Conservation (phyloP, 2,329 filamentous ascomycete genomes). For the Metarhizium humberi region DNA sequence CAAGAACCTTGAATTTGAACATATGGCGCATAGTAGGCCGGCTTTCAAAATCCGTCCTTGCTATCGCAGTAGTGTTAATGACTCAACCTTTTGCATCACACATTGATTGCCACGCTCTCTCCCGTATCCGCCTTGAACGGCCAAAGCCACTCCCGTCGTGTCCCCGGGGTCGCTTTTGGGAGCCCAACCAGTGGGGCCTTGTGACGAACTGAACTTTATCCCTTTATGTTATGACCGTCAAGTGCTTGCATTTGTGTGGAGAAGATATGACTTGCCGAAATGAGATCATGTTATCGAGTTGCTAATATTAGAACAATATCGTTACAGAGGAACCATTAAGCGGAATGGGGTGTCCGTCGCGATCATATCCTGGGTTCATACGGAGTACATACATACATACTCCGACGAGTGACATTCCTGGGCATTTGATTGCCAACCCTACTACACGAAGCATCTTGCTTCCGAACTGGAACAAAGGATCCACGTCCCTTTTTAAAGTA, state of each 20-base stretch:
- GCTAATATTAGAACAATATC: background rate
- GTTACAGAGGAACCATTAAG: too few relatives aligned
- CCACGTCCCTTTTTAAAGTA: too few relatives aligned
- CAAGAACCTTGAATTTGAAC: too few relatives aligned
- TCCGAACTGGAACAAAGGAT: too few relatives aligned
- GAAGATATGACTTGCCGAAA: background rate
- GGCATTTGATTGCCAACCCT: too few relatives aligned
- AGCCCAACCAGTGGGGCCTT: background rate
- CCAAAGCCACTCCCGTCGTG: background rate
- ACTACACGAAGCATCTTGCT: too few relatives aligned
- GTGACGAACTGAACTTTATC: background rate
- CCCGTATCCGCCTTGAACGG: background rate
- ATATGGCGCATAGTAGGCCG: background rate
- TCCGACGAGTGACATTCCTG: too few relatives aligned
- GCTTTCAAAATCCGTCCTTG: background rate
- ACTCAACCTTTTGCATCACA: background rate
- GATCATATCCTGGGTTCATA: too few relatives aligned
- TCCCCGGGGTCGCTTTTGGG: background rate
- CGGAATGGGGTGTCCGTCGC: too few relatives aligned
- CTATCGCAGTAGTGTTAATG: background rate
- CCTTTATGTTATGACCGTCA: background rate
- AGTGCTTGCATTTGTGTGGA: background rate
- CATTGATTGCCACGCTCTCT: background rate
- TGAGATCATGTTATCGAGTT: background rate
- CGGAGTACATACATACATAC: too few relatives aligned